phyloP scores from a whole-genome alignment of 2,329 filamentous ascomycete species.

The Talaromyces albobiverticillius region DNA sequence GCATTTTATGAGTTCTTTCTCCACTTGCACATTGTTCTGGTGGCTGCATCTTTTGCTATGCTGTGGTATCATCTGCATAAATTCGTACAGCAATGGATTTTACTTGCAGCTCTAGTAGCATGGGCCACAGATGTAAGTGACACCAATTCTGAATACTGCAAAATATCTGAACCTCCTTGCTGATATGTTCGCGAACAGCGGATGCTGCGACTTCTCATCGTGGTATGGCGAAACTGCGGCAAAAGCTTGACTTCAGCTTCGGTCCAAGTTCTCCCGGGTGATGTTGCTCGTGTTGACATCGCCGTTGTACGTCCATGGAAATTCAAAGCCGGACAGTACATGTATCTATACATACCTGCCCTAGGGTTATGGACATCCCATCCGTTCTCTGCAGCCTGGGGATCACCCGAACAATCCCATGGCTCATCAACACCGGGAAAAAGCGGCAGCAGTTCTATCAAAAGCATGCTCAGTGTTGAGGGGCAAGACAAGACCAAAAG shows the following conservation, averaged over 20 bases:
- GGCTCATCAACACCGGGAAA: neutral
- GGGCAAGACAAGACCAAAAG: conserved; percentile 46
- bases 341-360: conserved; percentile 64
- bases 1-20: conserved; percentile 98
- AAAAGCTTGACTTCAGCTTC: conserved; percentile 58
- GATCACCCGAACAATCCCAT: neutral
- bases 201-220: conserved; percentile 5
- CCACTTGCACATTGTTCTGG: conserved; percentile 76
- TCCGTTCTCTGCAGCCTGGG: conserved; percentile 71
- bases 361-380: conserved; percentile 67
- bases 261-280: conserved; percentile 63
- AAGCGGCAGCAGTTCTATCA: neutral
- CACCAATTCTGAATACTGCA: neutral
- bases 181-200: conserved; percentile 6
- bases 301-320: conserved; percentile 61
- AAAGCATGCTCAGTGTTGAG: conserved; percentile 33
- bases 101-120: conserved; percentile 66
- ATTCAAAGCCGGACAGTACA: conserved; percentile 64
- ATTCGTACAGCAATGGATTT: conserved; percentile 26
- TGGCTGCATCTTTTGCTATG: conserved; percentile 63
- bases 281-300: conserved; percentile 64
- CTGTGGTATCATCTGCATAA: conserved; percentile 66
- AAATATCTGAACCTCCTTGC: neutral
- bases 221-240: conserved; percentile 12
- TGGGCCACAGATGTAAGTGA: conserved; percentile 62